phyloP scores from a whole-genome alignment of 805 yeast genomes.

The Millerago galiae region DNA sequence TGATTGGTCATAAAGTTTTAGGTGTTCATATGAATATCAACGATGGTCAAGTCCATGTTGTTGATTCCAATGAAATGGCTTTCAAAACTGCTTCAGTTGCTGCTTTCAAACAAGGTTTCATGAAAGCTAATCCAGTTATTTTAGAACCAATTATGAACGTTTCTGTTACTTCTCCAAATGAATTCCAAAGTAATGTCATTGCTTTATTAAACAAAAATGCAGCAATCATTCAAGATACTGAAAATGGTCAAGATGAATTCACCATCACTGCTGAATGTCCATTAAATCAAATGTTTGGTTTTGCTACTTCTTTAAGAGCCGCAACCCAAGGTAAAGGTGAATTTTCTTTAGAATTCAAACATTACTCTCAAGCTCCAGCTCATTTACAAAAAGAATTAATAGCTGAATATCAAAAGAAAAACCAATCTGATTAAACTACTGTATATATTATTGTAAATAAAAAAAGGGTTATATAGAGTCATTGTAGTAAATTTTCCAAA shows the following conservation, averaged over 20 bases:
- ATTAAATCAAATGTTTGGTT: conserved; percentile 93
- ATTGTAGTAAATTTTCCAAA: neutral
- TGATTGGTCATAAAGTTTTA: conserved; percentile 88
- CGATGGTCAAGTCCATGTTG: conserved; percentile 97
- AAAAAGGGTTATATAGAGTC: neutral
- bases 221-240: conserved; percentile 91
- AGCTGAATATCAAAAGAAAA: conserved; percentile 65
- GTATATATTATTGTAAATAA: conserved; percentile 1
- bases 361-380: conserved; percentile 85
- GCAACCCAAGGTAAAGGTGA: conserved; percentile 99
- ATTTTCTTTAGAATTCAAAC: conserved; percentile 89
- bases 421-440: conserved; percentile 5
- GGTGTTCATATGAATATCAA: conserved; percentile 90
- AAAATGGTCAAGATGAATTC: conserved; percentile 90
- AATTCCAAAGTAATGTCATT: conserved; percentile 91
- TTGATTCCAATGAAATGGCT: conserved; percentile 93
- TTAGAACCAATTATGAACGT: conserved; percentile 96
- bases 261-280: conserved; percentile 92
- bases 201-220: conserved; percentile 87
- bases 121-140: conserved; percentile 77
- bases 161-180: conserved; percentile 88
- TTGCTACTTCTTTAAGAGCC: conserved; percentile 92
- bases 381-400: conserved; percentile 87
- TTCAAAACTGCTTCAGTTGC: conserved; percentile 88
- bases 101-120: conserved; percentile 89